These are phyloP conservation scores for Mycena amicta DNA, from an alignment of 768 basidiomycete species.

Conservation along the genomic window DNA sequence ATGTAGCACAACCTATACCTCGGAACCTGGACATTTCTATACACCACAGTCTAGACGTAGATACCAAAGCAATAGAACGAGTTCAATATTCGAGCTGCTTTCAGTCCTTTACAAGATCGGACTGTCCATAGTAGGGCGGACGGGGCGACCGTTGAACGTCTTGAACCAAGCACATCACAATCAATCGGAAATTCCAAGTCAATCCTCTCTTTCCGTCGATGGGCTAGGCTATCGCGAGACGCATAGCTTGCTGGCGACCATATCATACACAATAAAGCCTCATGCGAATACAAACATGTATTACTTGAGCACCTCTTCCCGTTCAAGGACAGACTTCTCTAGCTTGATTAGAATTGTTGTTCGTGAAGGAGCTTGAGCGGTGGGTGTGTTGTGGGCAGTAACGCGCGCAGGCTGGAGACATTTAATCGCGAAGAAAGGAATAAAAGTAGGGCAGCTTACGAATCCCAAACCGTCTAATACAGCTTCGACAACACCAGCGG, in stretches of 20 bases:
- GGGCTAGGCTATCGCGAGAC: too few species aligned
- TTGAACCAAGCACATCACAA: too few species aligned
- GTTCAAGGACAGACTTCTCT: conserved; percentile 88
- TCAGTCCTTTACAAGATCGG: too few species aligned
- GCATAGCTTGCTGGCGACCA: too few species aligned
- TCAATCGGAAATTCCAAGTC: too few species aligned
- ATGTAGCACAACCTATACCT: conserved; percentile 25
- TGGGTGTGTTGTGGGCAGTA: conserved; percentile 93
- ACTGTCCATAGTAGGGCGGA: too few species aligned
- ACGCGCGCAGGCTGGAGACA: conserved; percentile 84
- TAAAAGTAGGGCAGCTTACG: conserved; percentile 50
- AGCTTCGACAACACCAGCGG: conserved; percentile 96
- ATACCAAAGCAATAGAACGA: background rate
- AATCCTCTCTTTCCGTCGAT: too few species aligned
- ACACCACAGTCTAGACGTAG: background rate
- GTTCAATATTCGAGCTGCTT: too few species aligned
- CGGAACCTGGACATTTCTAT: background rate
- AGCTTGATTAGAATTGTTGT: conserved; percentile 98
- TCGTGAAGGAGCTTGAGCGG: conserved; percentile 73
- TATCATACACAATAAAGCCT: too few species aligned
- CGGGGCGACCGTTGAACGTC: too few species aligned
- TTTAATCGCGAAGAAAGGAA: conserved; percentile 12
- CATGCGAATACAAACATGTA: too few species aligned
- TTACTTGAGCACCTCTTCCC: conserved; percentile 89
- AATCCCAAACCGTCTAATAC: conserved; percentile 93